These are phyloP conservation scores for Sugiyamaella marilandica DNA, from an alignment of 805 yeast species.

Conservation along the genomic window DNA sequence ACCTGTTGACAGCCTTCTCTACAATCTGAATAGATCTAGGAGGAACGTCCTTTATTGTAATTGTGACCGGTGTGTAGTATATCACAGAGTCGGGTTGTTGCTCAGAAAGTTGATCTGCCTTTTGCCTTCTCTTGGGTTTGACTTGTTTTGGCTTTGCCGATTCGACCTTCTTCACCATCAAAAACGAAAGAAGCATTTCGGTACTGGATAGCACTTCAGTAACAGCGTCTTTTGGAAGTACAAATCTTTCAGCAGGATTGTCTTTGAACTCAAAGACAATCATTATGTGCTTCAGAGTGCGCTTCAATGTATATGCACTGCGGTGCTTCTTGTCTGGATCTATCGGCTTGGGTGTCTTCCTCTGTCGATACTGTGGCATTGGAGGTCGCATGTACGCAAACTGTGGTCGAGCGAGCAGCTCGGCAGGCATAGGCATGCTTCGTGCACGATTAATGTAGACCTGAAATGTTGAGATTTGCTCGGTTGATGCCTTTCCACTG, in stretches of 20 bases:
- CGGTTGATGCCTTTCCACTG: constrained; percentile 65
- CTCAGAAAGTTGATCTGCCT: constrained; percentile 2
- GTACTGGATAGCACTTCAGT: constrained; percentile 46
- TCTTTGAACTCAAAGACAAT: constrained; percentile 83
- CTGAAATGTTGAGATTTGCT: constrained; percentile 74
- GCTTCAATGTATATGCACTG: constrained; percentile 38
- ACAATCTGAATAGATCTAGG: constrained; percentile 59
- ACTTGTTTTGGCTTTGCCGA: constrained; percentile 20
- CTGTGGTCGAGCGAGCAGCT: constrained; percentile 7
- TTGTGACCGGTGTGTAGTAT: constrained; percentile 56
- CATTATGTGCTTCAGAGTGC: constrained; percentile 62
- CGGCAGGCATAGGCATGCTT: constrained; percentile 29
- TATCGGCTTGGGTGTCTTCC: constrained; percentile 12
- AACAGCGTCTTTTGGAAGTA: constrained; percentile 71
- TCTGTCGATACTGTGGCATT: not conserved
- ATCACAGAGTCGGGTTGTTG: constrained; percentile 9
- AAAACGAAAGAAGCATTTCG: constrained; percentile 36
- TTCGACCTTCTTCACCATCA: constrained; percentile 26
- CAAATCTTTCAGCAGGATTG: constrained; percentile 65
- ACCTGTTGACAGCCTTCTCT: constrained; percentile 56
- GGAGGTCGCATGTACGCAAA: constrained; percentile 6
- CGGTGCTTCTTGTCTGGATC: constrained; percentile 19
- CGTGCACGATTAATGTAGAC: constrained; percentile 74
- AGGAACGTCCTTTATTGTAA: constrained; percentile 63
- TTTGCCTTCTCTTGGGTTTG: not conserved